Base-by-base conservation (phyloP, 2,329 filamentous ascomycete species). In the Leptographium lundbergii region DNA sequence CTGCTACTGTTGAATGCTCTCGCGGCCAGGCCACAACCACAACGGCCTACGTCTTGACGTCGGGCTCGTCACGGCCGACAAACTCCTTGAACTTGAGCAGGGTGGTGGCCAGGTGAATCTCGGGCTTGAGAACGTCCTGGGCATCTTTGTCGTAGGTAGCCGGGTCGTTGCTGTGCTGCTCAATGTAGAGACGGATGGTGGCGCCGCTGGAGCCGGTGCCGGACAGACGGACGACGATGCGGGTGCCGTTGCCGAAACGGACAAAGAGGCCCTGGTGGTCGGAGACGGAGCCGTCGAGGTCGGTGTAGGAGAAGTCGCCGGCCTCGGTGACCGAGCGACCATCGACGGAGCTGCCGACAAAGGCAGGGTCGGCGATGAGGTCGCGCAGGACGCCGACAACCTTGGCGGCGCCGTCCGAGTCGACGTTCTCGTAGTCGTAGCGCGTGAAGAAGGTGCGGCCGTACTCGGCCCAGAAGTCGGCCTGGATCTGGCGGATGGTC, bases 371-470 rank as follows among this genome's bases (percentile, higher is more conserved):
- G 47, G 84, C 84, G 67, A 96, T 89, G 65, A 95, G 81, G 64
- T 86, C 85, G 67, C 85, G 81, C 69, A 99, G 80, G 68, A 89
- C 85, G 59, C 83, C 86, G 53, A 96, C 87, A 61, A 99, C 86
- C 77, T 95, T 92, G 77, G 88, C 88, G 63, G 94, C 94, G 48
- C 89, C 91, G 10, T 92, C 90, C 54, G 86, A 87, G 76, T 96
- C 91, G 65, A 95, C 91, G 66, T 95, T 84, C 76, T 99, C 94
- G 75, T 96, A 99, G 75, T 99, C 94, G 75, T 97, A 97, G 64
- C 94, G 89, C 51, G 94, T 99, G 82, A 99, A 99, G 81, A 97
- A 99, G 36, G 91, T 96, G 61, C 94, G 91, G 68, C 94, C 94
- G 73, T 99, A 99, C 60, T 84, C 89, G 68, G 83, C 82, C 94